Evolutionary conservation across 139 green algal genomes (phyloP).

Genomic region (Medakamo hakoo): DNA sequence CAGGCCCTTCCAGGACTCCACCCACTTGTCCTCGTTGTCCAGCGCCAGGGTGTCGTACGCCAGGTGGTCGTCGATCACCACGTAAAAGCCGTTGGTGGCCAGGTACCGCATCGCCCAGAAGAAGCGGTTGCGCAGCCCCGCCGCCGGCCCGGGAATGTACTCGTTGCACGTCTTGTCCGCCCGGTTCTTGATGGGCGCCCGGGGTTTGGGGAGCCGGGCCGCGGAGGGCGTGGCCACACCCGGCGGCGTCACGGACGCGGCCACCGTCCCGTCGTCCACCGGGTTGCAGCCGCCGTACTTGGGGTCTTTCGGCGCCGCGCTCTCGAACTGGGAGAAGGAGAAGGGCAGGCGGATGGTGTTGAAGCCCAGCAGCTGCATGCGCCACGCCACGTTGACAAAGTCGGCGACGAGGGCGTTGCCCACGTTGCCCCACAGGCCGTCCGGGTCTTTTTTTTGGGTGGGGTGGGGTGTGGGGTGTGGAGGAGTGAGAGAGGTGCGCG

Average conservation of each 20-base stretch:
- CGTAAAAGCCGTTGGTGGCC: constrained; percentile 33
- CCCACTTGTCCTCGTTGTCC: neutral
- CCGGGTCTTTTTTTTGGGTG: too few relatives aligned
- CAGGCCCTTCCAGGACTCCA: neutral
- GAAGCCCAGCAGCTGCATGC: constrained; percentile 5
- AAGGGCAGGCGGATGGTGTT: constrained; percentile 2
- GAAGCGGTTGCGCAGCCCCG: constrained; percentile 10
- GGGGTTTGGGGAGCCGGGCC: neutral
- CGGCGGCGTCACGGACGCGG: neutral
- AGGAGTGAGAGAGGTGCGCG: too few relatives aligned
- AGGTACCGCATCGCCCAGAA: constrained; percentile 32
- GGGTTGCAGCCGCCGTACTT: neutral
- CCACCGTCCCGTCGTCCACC: neutral
- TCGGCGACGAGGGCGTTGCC: neutral
- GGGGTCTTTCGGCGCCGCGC: neutral
- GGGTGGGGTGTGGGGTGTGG: too few relatives aligned
- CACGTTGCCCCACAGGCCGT: neutral
- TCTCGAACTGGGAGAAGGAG: neutral
- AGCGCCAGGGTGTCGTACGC: constrained; percentile 2
- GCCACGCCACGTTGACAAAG: constrained; percentile 1
- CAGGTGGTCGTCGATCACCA: constrained; percentile 31
- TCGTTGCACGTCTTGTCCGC: neutral
- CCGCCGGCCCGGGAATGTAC: neutral
- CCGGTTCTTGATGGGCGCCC: neutral
- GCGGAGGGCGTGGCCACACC: neutral